Evolutionary conservation across 805 yeast genomes (phyloP), one percentile per base, ranked within the genome.

Genomic region (Candida verbasci): DNA sequence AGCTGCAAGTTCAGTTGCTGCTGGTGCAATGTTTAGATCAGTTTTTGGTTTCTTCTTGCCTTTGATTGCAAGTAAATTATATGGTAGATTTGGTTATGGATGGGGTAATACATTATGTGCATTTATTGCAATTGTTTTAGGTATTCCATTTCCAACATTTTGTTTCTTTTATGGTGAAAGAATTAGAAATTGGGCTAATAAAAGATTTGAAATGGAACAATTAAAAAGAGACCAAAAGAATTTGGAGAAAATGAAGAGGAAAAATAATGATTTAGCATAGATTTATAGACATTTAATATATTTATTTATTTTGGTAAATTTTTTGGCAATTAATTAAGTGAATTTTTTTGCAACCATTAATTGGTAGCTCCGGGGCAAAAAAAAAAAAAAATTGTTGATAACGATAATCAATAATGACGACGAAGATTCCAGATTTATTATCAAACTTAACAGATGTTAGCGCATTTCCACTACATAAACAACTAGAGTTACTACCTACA

Each of bases 71-170:
- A 44, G 52, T n/a, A 46, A 48, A 24, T 59, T 65, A 65, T 65
- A 65, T 36, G 57, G 42, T 12, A 41, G 35, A 24, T 42, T 64
- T 31, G 56, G 55, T 8, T 64, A 64, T 40, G 69, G 69, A 5
- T 63, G 70, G 68, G 69, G 64, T 1, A 62, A 62, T 40, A 60
- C 68, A 14, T 46, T 64, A 54, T 60, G 65, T 43, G 70, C 60
- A 6, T 41, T 61, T 29, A 46, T 65, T 22, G 62, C 56, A 6
- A 38, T 63, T 9, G 46, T 48, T 1, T 48, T 65, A 36, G 70
- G 70, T 2, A 41, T 61, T 9, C 69, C 69, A 5, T 64, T 65
- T 43, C 70, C 70, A 1, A 46, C 60, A 8, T 41, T 60, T 27
- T 62, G 68, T 42, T 54, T 56, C 37, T 43, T 50, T 33, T 57